Conservation (phyloP, 2,329 filamentous ascomycete species). For the Botrytis aclada region DNA sequence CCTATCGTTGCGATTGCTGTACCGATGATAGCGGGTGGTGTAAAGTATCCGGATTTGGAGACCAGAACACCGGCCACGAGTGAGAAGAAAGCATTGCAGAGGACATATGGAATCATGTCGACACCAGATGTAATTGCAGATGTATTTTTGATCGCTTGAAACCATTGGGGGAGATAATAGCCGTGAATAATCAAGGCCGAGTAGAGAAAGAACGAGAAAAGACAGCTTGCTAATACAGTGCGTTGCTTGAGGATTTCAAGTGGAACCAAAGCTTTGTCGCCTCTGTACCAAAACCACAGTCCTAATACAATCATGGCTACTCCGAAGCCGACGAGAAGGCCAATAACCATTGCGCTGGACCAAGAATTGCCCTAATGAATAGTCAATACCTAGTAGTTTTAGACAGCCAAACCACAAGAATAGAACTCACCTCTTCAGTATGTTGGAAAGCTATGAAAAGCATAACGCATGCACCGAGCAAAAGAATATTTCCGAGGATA, state of each 20-base stretch:
- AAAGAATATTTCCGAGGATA: slow-evolving; percentile 42
- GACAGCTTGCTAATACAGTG: slow-evolving; percentile 35
- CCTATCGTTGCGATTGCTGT: slow-evolving; percentile 25
- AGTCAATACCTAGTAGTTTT: not conserved
- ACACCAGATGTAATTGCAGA: slow-evolving; percentile 28
- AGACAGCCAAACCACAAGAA: not conserved
- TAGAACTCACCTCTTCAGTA: slow-evolving; percentile 37
- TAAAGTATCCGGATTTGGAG: slow-evolving; percentile 38
- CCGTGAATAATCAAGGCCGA: slow-evolving; percentile 30
- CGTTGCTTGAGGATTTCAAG: slow-evolving; percentile 40
- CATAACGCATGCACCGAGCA: slow-evolving; percentile 42
- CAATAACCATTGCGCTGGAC: slow-evolving; percentile 34
- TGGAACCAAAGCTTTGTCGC: slow-evolving; percentile 49
- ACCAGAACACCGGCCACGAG: slow-evolving; percentile 36
- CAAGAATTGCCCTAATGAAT: slow-evolving; percentile 30
- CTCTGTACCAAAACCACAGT: slow-evolving; percentile 41
- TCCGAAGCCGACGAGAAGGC: slow-evolving; percentile 34
- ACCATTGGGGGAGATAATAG: slow-evolving; percentile 34
- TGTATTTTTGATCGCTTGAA: slow-evolving; percentile 29
- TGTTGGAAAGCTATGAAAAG: slow-evolving; percentile 48
- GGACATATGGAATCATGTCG: slow-evolving; percentile 29
- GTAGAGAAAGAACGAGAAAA: slow-evolving; percentile 28
- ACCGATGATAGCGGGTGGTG: slow-evolving; percentile 26
- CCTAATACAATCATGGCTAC: slow-evolving; percentile 33
- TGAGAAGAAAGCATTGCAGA: slow-evolving; percentile 33